These are phyloP conservation scores for Fraxinus floribunda DNA, from an alignment of 305 asterid genomes.

Conservation along the genomic window DNA sequence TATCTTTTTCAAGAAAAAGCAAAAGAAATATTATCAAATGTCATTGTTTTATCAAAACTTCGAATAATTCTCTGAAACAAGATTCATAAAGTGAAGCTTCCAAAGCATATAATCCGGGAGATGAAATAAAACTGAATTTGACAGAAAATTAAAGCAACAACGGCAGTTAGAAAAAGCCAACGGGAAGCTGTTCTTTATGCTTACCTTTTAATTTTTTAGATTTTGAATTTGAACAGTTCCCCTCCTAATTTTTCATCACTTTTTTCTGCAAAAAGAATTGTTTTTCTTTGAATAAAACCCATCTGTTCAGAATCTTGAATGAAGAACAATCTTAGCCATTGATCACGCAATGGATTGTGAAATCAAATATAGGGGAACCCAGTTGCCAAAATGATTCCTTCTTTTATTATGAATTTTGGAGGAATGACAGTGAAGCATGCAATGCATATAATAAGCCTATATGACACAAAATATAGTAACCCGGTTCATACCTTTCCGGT, in stretches of 20 bases:
- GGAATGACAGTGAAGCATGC: conserved; percentile 13
- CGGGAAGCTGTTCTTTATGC: conserved; percentile 35
- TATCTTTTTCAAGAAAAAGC: conserved; percentile 21
- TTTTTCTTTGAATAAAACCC: conserved; percentile 4
- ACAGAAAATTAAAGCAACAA: conserved; percentile 1
- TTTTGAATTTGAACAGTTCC: conserved; percentile 69
- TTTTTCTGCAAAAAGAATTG: conserved; percentile 31
- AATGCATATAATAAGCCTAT: conserved; percentile 6
- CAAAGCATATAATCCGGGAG: conserved; percentile 19
- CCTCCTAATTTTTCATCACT: conserved; percentile 21
- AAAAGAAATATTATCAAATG: conserved; percentile 11
- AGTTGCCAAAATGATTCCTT: not conserved
- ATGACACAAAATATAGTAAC: not conserved
- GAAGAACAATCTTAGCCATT: conserved; percentile 3
- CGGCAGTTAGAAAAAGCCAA: conserved; percentile 24
- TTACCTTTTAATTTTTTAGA: conserved; percentile 39
- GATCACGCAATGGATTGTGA: conserved; percentile 8
- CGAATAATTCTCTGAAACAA: conserved; percentile 26
- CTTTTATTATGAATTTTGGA: not conserved
- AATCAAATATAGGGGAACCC: not conserved
- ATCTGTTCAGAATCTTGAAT: conserved; percentile 29
- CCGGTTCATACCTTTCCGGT: not conserved
- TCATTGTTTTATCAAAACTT: not conserved
- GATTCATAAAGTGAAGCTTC: conserved; percentile 24
- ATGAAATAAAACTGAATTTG: conserved; percentile 14